Conservation (phyloP, 2,329 filamentous ascomycete genomes). For the Aureobasidium namibiae region DNA sequence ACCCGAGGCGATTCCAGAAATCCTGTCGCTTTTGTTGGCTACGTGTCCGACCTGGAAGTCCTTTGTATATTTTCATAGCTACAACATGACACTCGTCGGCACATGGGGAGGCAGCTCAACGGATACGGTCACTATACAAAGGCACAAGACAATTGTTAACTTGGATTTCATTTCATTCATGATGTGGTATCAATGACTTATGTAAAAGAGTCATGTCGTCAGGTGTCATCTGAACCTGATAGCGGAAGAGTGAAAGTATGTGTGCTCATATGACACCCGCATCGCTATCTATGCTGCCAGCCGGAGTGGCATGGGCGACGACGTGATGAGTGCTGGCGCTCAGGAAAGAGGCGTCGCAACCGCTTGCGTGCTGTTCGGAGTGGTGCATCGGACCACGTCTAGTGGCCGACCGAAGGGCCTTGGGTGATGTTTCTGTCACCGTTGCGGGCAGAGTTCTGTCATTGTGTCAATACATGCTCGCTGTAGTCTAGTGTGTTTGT, state of each 20-base stretch:
- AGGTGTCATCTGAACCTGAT: not conserved
- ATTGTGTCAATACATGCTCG: slow-evolving; percentile 16
- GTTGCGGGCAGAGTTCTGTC: slow-evolving; percentile 32
- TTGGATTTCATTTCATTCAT: slow-evolving; percentile 7
- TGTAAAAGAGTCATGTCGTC: not conserved
- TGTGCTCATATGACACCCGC: not conserved
- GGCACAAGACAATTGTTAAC: not conserved
- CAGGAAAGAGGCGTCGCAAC: not conserved
- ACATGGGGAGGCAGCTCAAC: not conserved
- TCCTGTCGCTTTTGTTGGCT: too few relatives aligned
- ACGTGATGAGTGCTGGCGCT: not conserved
- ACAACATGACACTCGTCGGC: too few relatives aligned
- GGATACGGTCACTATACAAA: not conserved
- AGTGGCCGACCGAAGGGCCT: slow-evolving; percentile 26
- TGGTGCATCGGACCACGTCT: not conserved
- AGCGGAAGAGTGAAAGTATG: slow-evolving; percentile 5
- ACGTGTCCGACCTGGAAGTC: too few relatives aligned
- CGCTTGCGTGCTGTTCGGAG: slow-evolving; percentile 2
- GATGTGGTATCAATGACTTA: slow-evolving; percentile 9
- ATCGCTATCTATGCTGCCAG: slow-evolving; percentile 8
- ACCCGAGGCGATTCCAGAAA: too few relatives aligned
- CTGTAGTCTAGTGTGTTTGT: too few relatives aligned
- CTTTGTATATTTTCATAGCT: too few relatives aligned
- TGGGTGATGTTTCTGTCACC: slow-evolving; percentile 36
- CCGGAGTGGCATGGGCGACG: not conserved